Evolutionary conservation across 805 yeast genomes (phyloP).

Genomic region (Saccharomycopsis javanensis): DNA sequence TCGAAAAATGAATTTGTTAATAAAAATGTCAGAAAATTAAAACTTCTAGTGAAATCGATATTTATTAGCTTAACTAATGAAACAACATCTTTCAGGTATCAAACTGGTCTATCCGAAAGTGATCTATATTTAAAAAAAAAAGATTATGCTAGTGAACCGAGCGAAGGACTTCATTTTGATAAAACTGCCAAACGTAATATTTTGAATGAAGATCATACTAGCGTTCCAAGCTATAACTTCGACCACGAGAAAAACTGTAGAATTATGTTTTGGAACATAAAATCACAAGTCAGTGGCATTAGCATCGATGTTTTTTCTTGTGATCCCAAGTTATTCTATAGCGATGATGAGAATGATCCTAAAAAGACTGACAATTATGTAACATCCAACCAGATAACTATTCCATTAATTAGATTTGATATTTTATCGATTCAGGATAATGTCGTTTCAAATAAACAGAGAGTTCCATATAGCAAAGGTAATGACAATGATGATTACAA

Average conservation of each 20-base stretch:
- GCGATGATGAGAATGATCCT: slow-evolving; percentile 23
- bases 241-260: slow-evolving; percentile 25
- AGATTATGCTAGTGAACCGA: no score
- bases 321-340: slow-evolving; percentile 21
- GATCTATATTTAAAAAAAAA: no score
- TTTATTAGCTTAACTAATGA: slow-evolving; percentile 22
- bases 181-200: no score
- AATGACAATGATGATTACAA: not conserved
- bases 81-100: not conserved
- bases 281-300: slow-evolving; percentile 14
- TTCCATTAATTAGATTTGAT: not conserved
- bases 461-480: slow-evolving; percentile 16
- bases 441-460: slow-evolving; percentile 26
- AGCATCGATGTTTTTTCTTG: slow-evolving; percentile 23
- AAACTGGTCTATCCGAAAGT: not conserved
- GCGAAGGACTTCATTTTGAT: no score
- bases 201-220: not conserved
- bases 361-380: not conserved
- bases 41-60: slow-evolving; percentile 16
- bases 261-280: slow-evolving; percentile 21
- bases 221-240: not conserved
- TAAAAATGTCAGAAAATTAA: slow-evolving; percentile 25
- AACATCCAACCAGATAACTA: not conserved
- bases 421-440: not conserved
- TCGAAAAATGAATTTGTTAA: slow-evolving; percentile 24